Evolutionary conservation across 129 eudicot species (phyloP), one percentile per base, ranked within the genome.

Genomic region (Flaveria brownii): DNA sequence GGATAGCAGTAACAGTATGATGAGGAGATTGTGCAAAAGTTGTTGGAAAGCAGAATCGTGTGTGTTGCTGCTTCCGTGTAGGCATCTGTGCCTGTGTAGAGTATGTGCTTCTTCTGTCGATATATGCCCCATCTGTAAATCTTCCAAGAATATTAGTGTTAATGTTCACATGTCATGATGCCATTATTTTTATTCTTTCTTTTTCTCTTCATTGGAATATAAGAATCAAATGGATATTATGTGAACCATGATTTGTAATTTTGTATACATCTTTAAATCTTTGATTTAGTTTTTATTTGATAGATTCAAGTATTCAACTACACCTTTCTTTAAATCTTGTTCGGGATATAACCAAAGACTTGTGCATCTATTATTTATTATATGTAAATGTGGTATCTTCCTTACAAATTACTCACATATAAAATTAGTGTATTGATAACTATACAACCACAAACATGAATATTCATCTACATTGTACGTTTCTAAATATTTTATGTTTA

Each of bases 31-130:
- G 75, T 90, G 96, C 86, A 88, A 79, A 54, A 84, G 71, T 14
- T 90, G 96, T 77, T 84, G 93, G 52, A 77, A 80, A 78, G 81
- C 15, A 36, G 96, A 90, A 83, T 68, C 91, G 13, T 66, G 89
- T 74, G 96, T 90, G 56, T 70, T 90, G 87, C 72, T 90, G 64
- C 77, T 90, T 75, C 96, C 96, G 51, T 90, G 96, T 80, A 84
- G 93, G 81, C 96, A 90, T 78, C 88, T 88, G 12, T 90, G 96
- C 61, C 86, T 90, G 6, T 88, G 96, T 51, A 74, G 84, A 30
- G 84, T 66, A 3, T 90, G 96, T 47, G 87, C 82, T 14, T 78
- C 96, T n/a, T 62, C 82, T 4, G 68, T 84, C 14, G 78, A 90
- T 55, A 59, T 80, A 41, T 90, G 96, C 74, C 96, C 91, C n/a